phyloP scores from a whole-genome alignment of 2,329 filamentous ascomycete genomes.

The Aspergillus floridensis region DNA sequence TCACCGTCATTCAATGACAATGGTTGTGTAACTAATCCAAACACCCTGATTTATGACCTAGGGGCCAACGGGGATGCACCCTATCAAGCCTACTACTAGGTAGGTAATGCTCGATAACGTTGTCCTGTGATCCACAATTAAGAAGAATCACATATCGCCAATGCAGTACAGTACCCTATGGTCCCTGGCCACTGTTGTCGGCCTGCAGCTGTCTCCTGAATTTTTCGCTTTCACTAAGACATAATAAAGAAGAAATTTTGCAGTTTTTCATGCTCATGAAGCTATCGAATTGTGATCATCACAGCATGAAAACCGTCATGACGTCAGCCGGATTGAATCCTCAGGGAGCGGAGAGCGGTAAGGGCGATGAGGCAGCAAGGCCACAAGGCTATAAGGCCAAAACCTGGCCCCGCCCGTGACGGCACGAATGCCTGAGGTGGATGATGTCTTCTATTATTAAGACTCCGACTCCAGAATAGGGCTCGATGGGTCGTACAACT shows the following conservation, averaged over 20 bases:
- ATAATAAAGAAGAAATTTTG: background rate
- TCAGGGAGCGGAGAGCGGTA: background rate
- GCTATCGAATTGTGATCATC: background rate
- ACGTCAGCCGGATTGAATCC: background rate
- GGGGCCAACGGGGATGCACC: background rate
- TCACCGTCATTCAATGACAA: background rate
- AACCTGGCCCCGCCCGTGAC: background rate
- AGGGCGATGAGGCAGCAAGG: background rate
- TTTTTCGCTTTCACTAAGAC: background rate
- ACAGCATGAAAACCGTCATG: background rate
- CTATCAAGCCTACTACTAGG: background rate
- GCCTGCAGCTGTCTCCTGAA: background rate
- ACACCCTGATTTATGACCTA: background rate
- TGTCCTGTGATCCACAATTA: background rate
- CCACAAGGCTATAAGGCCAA: background rate
- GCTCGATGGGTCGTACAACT: constrained; percentile 11
- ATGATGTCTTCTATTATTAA: background rate
- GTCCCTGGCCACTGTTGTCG: background rate
- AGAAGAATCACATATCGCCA: background rate
- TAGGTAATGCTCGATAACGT: background rate
- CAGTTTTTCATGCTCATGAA: background rate
- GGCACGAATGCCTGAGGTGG: background rate
- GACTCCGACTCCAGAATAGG: background rate
- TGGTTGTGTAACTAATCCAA: background rate
- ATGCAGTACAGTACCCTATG: background rate